Percentiles rank a stretch among this genome's conserved stretches.
These are phyloP conservation scores for Scytalidium lignicola DNA, from an alignment of 2,329 filamentous ascomycete species.

Conservation along the genomic window DNA sequence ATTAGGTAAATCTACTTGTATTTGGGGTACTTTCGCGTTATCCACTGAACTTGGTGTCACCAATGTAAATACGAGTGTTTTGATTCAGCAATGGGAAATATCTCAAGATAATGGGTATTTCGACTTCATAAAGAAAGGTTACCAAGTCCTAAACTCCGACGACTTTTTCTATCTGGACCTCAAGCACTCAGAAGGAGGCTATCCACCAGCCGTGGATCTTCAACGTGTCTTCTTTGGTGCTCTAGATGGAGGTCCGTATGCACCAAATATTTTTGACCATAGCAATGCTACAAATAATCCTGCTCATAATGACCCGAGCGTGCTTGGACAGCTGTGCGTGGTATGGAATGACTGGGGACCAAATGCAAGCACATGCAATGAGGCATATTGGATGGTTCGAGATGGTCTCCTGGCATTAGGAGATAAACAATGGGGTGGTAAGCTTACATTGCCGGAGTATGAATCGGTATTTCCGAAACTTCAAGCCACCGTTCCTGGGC, in stretches of 20 bases:
- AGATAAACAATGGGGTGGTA: constrained; percentile 46
- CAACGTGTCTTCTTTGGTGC: constrained; percentile 38
- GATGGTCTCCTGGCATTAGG: constrained; percentile 42
- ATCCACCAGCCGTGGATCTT: constrained; percentile 40
- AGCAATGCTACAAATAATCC: constrained; percentile 42
- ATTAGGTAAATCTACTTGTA: constrained; percentile 39
- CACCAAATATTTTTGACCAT: constrained; percentile 43
- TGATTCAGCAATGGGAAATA: constrained; percentile 49
- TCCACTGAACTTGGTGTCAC: constrained; percentile 24
- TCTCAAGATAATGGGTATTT: constrained; percentile 41
- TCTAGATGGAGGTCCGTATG: constrained; percentile 35
- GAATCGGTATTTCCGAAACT: constrained; percentile 31
- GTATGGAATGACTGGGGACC: constrained; percentile 49
- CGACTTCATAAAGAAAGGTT: constrained; percentile 30
- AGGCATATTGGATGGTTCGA: constrained; percentile 44
- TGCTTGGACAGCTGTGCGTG: constrained; percentile 42
- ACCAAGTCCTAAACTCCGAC: constrained; percentile 45
- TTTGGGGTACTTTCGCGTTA: constrained; percentile 51
- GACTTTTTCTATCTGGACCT: constrained; percentile 45
- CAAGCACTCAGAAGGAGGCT: constrained; percentile 37
- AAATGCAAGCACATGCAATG: constrained; percentile 43
- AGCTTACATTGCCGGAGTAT: constrained; percentile 35
- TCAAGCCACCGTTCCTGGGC: constrained; percentile 34
- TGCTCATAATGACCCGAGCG: constrained; percentile 26
- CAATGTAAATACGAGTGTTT: constrained; percentile 38